Conservation (phyloP, 495 filamentous ascomycete species). For the Podospora pseudopauciseta region DNA sequence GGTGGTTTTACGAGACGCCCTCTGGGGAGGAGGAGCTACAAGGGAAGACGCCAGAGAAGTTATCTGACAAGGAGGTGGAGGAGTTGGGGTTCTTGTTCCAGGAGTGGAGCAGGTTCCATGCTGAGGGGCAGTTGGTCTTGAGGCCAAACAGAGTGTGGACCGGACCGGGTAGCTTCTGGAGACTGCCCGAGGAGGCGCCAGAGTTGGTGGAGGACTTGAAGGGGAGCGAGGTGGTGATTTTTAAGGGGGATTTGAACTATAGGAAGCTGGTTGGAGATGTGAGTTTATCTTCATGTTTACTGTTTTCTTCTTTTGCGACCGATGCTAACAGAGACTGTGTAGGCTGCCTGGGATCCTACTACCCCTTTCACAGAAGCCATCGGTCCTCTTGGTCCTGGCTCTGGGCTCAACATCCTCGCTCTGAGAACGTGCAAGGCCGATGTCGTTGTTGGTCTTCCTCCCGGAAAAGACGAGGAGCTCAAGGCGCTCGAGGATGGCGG, state of each 20-base stretch:
- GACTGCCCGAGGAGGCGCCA: constrained; percentile 64
- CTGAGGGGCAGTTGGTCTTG: constrained; percentile 74
- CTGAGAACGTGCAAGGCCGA: constrained; percentile 95
- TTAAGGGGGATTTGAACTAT: constrained; percentile 97
- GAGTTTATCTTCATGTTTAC: constrained; percentile 34
- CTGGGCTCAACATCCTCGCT: constrained; percentile 75
- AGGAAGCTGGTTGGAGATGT: constrained; percentile 86
- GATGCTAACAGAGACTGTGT: not conserved
- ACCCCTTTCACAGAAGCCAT: constrained; percentile 84
- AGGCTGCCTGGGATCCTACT: constrained; percentile 83
- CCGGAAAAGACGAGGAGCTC: constrained; percentile 77
- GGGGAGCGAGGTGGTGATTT: constrained; percentile 81
- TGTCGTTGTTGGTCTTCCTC: constrained; percentile 81
- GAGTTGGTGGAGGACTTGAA: constrained; percentile 74
- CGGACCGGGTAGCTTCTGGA: constrained; percentile 76
- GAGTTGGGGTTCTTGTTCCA: constrained; percentile 74
- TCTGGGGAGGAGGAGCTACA: constrained; percentile 61
- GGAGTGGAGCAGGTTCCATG: constrained; percentile 74
- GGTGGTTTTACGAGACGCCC: constrained; percentile 68
- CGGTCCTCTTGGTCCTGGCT: constrained; percentile 76
- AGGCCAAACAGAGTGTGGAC: constrained; percentile 91
- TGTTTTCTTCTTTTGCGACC: not conserved
- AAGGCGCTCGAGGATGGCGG: constrained; percentile 62
- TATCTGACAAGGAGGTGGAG: constrained; percentile 62
- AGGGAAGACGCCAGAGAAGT: constrained; percentile 50